These are phyloP conservation scores for Sporothrix pallida DNA, from an alignment of 2,329 filamentous ascomycete species.

Conservation along the genomic window DNA sequence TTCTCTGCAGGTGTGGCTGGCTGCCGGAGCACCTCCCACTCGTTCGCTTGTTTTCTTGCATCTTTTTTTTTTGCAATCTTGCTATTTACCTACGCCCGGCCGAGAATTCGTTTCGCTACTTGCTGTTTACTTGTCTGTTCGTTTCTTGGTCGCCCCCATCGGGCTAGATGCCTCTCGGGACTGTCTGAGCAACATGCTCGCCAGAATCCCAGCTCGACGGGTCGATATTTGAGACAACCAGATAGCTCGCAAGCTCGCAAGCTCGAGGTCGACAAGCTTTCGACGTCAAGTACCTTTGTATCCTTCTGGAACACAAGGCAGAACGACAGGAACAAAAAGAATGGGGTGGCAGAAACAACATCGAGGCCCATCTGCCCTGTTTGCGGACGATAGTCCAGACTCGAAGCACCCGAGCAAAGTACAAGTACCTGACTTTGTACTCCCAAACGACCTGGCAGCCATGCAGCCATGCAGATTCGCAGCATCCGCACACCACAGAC, in stretches of 20 bases:
- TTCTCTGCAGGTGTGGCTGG: conserved; percentile 14
- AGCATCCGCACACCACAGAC: neutral
- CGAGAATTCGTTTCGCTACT: neutral
- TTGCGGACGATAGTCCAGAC: conserved; percentile 2
- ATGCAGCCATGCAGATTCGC: neutral
- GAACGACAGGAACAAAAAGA: neutral
- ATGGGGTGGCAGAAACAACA: neutral
- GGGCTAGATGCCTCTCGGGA: conserved; percentile 8
- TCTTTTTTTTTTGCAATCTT: neutral
- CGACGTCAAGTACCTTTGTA: conserved; percentile 6
- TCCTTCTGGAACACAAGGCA: conserved; percentile 3
- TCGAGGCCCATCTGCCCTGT: neutral
- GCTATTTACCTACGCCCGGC: neutral
- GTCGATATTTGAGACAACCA: too few species aligned
- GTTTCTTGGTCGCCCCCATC: neutral
- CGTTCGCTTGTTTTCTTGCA: conserved; percentile 2
- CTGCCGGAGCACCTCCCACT: conserved; percentile 9
- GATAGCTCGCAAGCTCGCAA: too few species aligned
- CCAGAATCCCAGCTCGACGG: neutral
- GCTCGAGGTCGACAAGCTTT: too few species aligned
- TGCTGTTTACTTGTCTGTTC: neutral
- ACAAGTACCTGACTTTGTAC: neutral
- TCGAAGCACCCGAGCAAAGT: neutral
- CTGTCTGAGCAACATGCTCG: conserved; percentile 12
- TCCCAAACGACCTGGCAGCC: neutral